Evolutionary conservation across 345 rosid species (phyloP).

Genomic region (Populus nigra): DNA sequence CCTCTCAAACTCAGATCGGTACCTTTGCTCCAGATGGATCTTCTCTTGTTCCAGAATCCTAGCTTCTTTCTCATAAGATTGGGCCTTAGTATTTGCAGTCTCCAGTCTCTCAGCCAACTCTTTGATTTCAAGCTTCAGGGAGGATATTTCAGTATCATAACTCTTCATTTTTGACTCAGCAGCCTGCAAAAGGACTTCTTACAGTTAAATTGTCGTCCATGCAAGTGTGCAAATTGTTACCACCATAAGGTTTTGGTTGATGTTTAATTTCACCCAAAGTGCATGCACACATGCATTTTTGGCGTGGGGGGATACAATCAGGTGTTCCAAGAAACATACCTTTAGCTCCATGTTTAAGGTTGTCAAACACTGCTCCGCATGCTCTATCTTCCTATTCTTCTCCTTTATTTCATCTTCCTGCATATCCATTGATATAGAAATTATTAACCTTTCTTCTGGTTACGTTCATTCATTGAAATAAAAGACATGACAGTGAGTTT

Average conservation of each 20-base stretch:
- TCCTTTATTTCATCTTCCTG: slow-evolving; percentile 85
- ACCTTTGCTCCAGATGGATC: slow-evolving; percentile 74
- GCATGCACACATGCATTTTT: neutral
- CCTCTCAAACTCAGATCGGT: slow-evolving; percentile 70
- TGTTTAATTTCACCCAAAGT: neutral
- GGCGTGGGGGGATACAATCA: neutral
- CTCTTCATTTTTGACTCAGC: slow-evolving; percentile 80
- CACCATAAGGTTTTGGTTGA: slow-evolving; percentile 1
- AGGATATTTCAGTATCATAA: slow-evolving; percentile 66
- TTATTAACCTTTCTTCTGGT: neutral
- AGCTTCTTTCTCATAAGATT: slow-evolving; percentile 74
- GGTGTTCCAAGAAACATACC: slow-evolving; percentile 42
- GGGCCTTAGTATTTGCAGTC: slow-evolving; percentile 63
- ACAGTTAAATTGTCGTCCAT: slow-evolving; percentile 3
- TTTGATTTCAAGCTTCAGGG: slow-evolving; percentile 55
- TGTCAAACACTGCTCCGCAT: slow-evolving; percentile 77
- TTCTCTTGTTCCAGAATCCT: slow-evolving; percentile 83
- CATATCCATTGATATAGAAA: slow-evolving; percentile 24
- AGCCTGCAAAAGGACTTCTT: slow-evolving; percentile 52
- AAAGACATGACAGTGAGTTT: neutral
- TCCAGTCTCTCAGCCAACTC: slow-evolving; percentile 63
- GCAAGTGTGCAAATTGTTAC: neutral
- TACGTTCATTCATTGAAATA: neutral
- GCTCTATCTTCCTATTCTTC: slow-evolving; percentile 62
- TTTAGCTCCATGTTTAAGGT: slow-evolving; percentile 76